phyloP scores from a whole-genome alignment of 257 asterid species.

The Perilla frutescens region DNA sequence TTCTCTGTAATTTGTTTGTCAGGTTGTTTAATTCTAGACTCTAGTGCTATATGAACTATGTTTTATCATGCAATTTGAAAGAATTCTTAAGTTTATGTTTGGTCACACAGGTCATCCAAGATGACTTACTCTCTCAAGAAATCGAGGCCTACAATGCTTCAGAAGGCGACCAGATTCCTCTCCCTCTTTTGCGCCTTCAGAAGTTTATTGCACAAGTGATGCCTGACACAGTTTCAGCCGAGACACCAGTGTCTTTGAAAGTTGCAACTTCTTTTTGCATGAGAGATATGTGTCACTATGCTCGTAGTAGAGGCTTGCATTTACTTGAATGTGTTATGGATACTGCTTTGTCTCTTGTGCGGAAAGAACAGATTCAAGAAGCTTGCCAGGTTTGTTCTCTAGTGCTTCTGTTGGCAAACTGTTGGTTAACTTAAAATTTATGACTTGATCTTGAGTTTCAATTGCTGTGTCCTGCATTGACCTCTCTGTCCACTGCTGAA shows the following conservation, averaged over 20 bases:
- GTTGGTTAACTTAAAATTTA: slow-evolving; percentile 17
- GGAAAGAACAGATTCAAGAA: slow-evolving; percentile 79
- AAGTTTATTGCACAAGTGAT: slow-evolving; percentile 47
- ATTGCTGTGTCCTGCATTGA: slow-evolving; percentile 26
- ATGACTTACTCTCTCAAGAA: slow-evolving; percentile 71
- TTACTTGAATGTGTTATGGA: slow-evolving; percentile 67
- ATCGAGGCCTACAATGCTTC: slow-evolving; percentile 58
- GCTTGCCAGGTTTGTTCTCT: slow-evolving; percentile 71
- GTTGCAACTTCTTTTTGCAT: slow-evolving; percentile 62
- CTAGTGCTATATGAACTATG: slow-evolving; percentile 34
- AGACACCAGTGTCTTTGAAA: slow-evolving; percentile 43
- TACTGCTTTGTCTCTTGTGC: slow-evolving; percentile 76
- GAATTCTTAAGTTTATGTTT: slow-evolving; percentile 33
- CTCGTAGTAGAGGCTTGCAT: slow-evolving; percentile 87
- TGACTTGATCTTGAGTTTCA: slow-evolving; percentile 23
- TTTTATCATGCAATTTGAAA: slow-evolving; percentile 25
- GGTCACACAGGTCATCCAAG: slow-evolving; percentile 75
- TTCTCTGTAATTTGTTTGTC: slow-evolving; percentile 10
- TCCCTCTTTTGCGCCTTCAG: slow-evolving; percentile 72
- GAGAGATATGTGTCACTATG: slow-evolving; percentile 86
- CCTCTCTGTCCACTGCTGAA: slow-evolving; percentile 16
- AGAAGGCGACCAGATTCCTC: slow-evolving; percentile 65
- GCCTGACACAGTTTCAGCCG: slow-evolving; percentile 52
- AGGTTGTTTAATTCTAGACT: slow-evolving; percentile 6
- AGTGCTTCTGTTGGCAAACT: slow-evolving; percentile 22